Evolutionary conservation across 169 alveolate species (phyloP).

Genomic region (Babesia sp.): DNA sequence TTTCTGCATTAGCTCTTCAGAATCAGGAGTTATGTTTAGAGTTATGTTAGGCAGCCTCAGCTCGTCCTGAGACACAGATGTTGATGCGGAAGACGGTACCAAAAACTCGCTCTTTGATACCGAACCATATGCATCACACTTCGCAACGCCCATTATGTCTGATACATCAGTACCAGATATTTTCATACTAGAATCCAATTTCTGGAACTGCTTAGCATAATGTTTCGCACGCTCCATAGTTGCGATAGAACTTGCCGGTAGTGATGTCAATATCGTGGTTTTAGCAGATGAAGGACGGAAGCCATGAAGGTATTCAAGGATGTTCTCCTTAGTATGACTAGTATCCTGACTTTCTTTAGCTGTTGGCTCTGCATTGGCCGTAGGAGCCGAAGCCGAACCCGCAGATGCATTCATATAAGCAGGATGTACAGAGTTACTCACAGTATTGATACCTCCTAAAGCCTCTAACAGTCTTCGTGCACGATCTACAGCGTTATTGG

Average conservation of each 20-base stretch:
- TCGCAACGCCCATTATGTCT: not conserved
- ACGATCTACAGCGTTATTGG: constrained; percentile 26
- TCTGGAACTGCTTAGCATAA: constrained; percentile 21
- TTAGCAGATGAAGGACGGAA: constrained; percentile 41
- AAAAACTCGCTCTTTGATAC: constrained; percentile 1
- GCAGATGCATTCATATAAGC: not conserved
- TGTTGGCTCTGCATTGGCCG: not conserved
- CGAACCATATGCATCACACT: not conserved
- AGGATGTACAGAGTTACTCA: constrained; percentile 40
- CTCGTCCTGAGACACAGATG: constrained; percentile 24
- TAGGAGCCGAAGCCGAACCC: not conserved
- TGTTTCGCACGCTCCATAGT: constrained; percentile 38
- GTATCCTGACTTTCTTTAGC: not conserved
- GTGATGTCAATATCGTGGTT: constrained; percentile 25
- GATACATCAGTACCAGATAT: not conserved
- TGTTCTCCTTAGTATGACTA: not conserved
- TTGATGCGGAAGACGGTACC: constrained; percentile 14
- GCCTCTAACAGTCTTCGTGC: constrained; percentile 42
- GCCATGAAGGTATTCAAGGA: constrained; percentile 34
- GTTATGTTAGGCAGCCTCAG: constrained; percentile 42
- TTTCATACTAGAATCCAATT: constrained; percentile 15
- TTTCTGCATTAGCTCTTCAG: constrained; percentile 59
- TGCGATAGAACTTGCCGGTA: constrained; percentile 25
- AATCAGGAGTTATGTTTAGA: constrained; percentile 60
- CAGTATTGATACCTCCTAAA: constrained; percentile 36